Percentiles rank a stretch among this genome's conserved stretches.
Evolutionary conservation across 257 asterid species (phyloP).

Genomic region (Apocynum venetum): DNA sequence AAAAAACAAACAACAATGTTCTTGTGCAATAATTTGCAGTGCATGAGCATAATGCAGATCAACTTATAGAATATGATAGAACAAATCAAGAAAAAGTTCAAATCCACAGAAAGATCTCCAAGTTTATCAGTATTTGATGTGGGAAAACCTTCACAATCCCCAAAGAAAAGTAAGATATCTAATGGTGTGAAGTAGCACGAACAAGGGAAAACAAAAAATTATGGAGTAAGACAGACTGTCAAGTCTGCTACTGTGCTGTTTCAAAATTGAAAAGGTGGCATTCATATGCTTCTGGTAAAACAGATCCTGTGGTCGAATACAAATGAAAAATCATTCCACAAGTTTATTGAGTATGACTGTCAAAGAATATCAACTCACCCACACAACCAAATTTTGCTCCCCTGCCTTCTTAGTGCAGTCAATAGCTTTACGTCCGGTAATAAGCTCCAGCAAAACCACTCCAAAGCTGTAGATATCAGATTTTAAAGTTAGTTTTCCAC

Average conservation of each 20-base stretch:
- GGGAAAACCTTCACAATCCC: not conserved
- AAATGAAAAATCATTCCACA: not conserved
- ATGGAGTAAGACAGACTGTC: not conserved
- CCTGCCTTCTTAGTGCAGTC: conserved; percentile 45
- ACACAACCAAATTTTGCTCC: conserved; percentile 74
- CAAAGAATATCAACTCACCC: conserved; percentile 50
- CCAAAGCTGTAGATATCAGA: conserved; percentile 94
- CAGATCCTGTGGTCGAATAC: not conserved
- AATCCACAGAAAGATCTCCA: not conserved
- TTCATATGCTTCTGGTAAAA: not conserved
- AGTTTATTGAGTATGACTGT: not conserved
- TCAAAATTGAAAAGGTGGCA: not conserved
- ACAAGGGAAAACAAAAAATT: not conserved
- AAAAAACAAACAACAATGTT: not conserved
- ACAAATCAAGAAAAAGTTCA: not conserved
- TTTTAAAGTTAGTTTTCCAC: conserved; percentile 78
- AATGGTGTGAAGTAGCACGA: not conserved
- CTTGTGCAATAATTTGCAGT: not conserved
- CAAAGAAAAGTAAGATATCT: not conserved
- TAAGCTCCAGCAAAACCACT: conserved; percentile 78
- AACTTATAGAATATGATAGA: not conserved
- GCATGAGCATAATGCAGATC: not conserved
- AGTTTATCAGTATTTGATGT: not conserved
- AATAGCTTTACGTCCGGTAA: conserved; percentile 73
- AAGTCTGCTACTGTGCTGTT: not conserved